Evolutionary conservation across 2,329 filamentous ascomycete species (phyloP), one percentile per base, ranked within the genome.

Genomic region (Colletotrichum brevisporum): DNA sequence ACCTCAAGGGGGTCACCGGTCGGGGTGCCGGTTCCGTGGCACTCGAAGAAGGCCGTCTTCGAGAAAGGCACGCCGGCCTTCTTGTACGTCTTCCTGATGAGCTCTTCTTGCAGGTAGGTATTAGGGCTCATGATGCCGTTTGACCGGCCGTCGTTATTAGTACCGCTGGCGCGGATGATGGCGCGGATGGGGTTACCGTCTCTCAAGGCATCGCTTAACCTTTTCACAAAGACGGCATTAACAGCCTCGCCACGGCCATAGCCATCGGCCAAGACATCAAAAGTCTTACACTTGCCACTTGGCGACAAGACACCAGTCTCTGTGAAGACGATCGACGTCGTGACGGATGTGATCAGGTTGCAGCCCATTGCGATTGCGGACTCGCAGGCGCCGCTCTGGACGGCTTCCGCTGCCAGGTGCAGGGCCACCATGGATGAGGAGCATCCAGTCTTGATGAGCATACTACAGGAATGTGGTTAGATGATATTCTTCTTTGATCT

Each of bases 221-320:
- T 76, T 73, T 85, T 85, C 2, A 86, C 63, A 1, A 83, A 64
- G 6, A 85, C 53, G 12, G 78, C 74, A 2, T 73, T 79, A 15
- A 80, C 73, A 6, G 82, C 83, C 63, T 86, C 84, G 1, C 66
- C 66, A 15, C 66, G 66, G 6, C 76, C 82, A 61, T 86, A 88
- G 0, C 85, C 86, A 57, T 84, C 75, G 1, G 83, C 85, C 5
- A 74, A 69, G 5, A 77, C 70, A 50, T 84, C 82, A 61, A 82
- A 84, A 4, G 74, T 76, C 59, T 76, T 72, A 65, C 74, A 76
- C 3, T 63, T 71, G 6, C 75, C 74, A 16, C 72, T 71, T 1
- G 78, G 73, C 2, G 74, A 75, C 6, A 80, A 71, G 0, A 78
- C 71, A 13, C 75, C 74, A n/a, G 74, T 58, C 18, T 74, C 73